Percentiles rank a stretch among this genome's conserved stretches.
These are phyloP conservation scores for Phellopilus nigrolimitatus DNA, from an alignment of 1,284 basidiomycete genomes.

Conservation along the genomic window DNA sequence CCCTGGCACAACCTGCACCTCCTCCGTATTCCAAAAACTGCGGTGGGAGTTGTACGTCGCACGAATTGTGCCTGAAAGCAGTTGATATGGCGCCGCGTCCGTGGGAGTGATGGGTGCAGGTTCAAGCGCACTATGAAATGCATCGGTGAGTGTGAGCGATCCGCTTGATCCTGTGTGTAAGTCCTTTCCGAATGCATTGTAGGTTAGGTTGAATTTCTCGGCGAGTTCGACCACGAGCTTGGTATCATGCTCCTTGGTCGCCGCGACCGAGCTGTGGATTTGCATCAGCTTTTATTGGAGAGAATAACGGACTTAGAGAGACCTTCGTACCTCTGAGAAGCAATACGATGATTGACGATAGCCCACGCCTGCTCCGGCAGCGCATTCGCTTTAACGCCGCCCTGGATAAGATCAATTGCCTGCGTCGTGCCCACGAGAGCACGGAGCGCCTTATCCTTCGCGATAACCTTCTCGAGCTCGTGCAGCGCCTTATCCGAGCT, in stretches of 20 bases:
- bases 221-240: constrained; percentile 40
- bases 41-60: constrained; percentile 37
- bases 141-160: constrained; percentile 37
- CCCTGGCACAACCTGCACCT: constrained; percentile 41
- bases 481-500: constrained; percentile 39
- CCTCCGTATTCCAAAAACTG: constrained; percentile 21
- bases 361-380: constrained; percentile 52
- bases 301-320: too few species aligned
- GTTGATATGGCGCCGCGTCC: constrained; percentile 39
- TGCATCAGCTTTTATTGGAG: constrained; percentile 6
- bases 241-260: constrained; percentile 39
- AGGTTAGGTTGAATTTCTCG: constrained; percentile 39
- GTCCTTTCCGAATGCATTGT: constrained; percentile 39
- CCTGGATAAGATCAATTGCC: constrained; percentile 53
- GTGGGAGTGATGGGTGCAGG: constrained; percentile 53
- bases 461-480: constrained; percentile 37
- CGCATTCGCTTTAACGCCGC: constrained; percentile 60
- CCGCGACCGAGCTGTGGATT: constrained; percentile 37
- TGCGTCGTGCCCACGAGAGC: constrained; percentile 50
- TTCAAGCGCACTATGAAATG: constrained; percentile 42
- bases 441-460: constrained; percentile 29
- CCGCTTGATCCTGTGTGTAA: constrained; percentile 30
- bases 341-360: constrained; percentile 50
- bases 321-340: constrained; percentile 36
- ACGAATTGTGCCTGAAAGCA: constrained; percentile 49